A percentile compares a stretch with the other conserved stretches of the same genome.
These are phyloP conservation scores for Neodidymelliopsis sp. DNA, from an alignment of 2,329 filamentous ascomycete species.

Conservation along the genomic window DNA sequence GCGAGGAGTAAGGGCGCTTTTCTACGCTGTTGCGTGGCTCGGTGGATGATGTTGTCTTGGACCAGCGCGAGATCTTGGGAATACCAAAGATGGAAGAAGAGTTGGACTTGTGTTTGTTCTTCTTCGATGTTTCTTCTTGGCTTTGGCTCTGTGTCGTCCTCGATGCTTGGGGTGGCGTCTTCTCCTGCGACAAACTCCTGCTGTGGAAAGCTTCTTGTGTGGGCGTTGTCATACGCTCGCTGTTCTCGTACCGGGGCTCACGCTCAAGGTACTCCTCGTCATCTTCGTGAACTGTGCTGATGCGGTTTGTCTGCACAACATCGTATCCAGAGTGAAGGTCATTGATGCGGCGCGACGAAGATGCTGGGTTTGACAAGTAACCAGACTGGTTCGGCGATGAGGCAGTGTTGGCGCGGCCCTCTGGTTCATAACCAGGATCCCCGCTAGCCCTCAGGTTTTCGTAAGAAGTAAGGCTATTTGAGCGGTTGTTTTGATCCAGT, in stretches of 20 bases:
- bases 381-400: constrained; percentile 79
- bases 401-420: constrained; percentile 78
- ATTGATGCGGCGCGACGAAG: constrained; percentile 52
- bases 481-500: constrained; percentile 41
- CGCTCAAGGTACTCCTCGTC: constrained; percentile 77
- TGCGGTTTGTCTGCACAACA: constrained; percentile 72
- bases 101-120: constrained; percentile 87
- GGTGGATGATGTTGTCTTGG: constrained; percentile 91
- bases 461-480: constrained; percentile 69
- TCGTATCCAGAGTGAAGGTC: constrained; percentile 60
- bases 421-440: constrained; percentile 80
- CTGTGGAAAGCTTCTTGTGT: constrained; percentile 59
- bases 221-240: constrained; percentile 68
- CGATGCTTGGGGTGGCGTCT: constrained; percentile 62
- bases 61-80: constrained; percentile 96
- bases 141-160: constrained; percentile 59
- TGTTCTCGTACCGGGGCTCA: constrained; percentile 65
- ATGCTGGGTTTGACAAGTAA: constrained; percentile 69
- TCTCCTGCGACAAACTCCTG: constrained; percentile 42
- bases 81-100: constrained; percentile 75
- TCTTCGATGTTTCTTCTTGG: constrained; percentile 78
- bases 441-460: constrained; percentile 75
- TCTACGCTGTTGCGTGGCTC: constrained; percentile 72
- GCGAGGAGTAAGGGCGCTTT: constrained; percentile 67
- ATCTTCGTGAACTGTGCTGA: constrained; percentile 85